Base-by-base conservation (phyloP, 1,139 yeast genomes). In the Pichia sp. region DNA sequence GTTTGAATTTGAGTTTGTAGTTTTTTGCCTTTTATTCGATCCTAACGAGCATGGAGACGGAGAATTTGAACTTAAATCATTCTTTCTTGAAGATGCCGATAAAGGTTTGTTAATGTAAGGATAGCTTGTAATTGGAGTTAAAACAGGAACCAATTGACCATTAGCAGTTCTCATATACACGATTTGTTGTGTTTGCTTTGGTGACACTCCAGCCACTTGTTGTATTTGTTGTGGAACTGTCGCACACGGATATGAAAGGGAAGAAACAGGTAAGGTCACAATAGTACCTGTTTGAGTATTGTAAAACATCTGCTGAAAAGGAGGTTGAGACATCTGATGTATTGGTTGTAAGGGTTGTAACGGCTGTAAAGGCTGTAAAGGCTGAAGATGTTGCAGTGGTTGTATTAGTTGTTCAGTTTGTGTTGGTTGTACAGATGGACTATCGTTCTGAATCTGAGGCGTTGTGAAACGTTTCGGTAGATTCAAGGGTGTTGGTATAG, bases 281-380 rank as follows among this genome's bases (percentile, higher is more conserved):
- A 42, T 19, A 2, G 26, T 15, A 4, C 45, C 45, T 19, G 42
- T 42, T 18, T 35, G 33, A 1, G 38, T 15, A 25, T 42, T 38
- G n/a, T 42, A 42, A n/a, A 38, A 38, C 40, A 42, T 32, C 14
- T 42, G 45, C 18, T 42, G 45, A 28, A 28, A 25, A n/a, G 32
- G 16, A 2, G 6, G 3, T 13, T 29, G 24, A 10, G 29, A 18
- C 33, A 35, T 32, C 9, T 23, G 35, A 13, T 16, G 11, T 29
- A 22, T 20, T 14, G 6, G 26, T 21, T 31, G 38, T 14, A 33
- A 8, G 11, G 31, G 35, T n/a, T 11, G 29, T 14, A 35, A 5
- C 16, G n/a, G 41, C 13, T 32, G 31, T 10, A 37, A 15, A 5
- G 34, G 25, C 18, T 34, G 34, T 15, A n/a, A 14, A 15, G 16